Percentiles rank a stretch among this genome's conserved stretches.
Conservation (phyloP, 202 grass and related monocot species). For the Setaria viridis region DNA sequence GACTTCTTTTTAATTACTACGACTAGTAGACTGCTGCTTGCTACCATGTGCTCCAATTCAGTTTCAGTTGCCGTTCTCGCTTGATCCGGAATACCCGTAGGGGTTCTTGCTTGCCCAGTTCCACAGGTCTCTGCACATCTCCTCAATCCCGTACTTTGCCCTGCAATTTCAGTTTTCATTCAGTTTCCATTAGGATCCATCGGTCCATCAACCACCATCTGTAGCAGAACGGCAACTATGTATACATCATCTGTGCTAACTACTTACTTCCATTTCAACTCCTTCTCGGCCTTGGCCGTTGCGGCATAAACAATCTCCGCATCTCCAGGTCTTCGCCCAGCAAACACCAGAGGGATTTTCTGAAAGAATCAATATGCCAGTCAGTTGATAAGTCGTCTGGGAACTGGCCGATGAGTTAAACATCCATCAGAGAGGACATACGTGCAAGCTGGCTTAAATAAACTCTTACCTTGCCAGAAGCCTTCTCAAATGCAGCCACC, state of each 20-base stretch:
- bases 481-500: conserved; percentile 86
- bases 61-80: conserved; percentile 40
- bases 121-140: conserved; percentile 99
- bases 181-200: not conserved
- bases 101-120: conserved; percentile 98
- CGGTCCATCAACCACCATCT: not conserved
- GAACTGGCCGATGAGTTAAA: not conserved
- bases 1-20: not conserved
- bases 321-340: conserved; percentile 86
- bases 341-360: conserved; percentile 91
- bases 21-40: conserved; percentile 3
- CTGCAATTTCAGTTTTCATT: conserved; percentile 45
- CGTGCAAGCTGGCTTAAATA: not conserved
- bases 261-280: conserved; percentile 93
- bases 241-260: not conserved
- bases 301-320: conserved; percentile 86
- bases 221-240: not conserved
- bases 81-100: conserved; percentile 65
- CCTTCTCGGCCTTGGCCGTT: conserved; percentile 82
- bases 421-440: not conserved
- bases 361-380: conserved; percentile 35
- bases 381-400: not conserved
- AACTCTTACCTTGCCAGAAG: conserved; percentile 73
- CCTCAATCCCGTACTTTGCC: conserved; percentile 80
- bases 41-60: not conserved